These are phyloP conservation scores for Teratosphaeria destructans DNA, from an alignment of 2,329 filamentous ascomycete genomes.

Conservation along the genomic window DNA sequence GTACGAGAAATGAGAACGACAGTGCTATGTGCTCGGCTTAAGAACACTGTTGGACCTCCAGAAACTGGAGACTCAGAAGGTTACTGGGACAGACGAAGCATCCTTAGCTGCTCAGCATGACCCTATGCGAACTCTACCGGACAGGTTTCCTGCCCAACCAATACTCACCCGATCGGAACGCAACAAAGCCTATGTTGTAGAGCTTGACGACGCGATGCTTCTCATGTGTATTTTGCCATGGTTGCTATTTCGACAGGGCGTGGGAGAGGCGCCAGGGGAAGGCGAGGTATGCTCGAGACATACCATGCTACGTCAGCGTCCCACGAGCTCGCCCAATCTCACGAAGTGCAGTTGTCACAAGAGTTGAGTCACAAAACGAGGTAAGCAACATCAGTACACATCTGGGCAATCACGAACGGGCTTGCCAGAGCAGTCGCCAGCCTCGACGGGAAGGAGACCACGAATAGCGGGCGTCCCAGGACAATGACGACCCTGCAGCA, in stretches of 20 bases:
- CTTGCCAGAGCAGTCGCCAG: not conserved
- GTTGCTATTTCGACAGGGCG: not conserved
- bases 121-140: not conserved
- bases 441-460: not conserved
- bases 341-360: not conserved
- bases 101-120: too few species aligned
- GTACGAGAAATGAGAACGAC: not conserved
- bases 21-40: not conserved
- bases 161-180: not conserved
- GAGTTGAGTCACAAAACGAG: not conserved
- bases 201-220: not conserved
- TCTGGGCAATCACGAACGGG: not conserved
- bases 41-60: not conserved
- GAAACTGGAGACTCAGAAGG: not conserved
- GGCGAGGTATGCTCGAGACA: not conserved
- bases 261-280: not conserved
- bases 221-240: not conserved
- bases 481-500: not conserved
- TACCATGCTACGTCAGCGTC: not conserved
- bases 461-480: not conserved
- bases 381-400: not conserved
- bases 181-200: not conserved
- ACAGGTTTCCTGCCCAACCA: not conserved
- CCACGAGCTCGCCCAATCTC: not conserved
- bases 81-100: too few species aligned